Evolutionary conservation across 768 basidiomycete species (phyloP).

Genomic region (Phlegmacium glaucopus): DNA sequence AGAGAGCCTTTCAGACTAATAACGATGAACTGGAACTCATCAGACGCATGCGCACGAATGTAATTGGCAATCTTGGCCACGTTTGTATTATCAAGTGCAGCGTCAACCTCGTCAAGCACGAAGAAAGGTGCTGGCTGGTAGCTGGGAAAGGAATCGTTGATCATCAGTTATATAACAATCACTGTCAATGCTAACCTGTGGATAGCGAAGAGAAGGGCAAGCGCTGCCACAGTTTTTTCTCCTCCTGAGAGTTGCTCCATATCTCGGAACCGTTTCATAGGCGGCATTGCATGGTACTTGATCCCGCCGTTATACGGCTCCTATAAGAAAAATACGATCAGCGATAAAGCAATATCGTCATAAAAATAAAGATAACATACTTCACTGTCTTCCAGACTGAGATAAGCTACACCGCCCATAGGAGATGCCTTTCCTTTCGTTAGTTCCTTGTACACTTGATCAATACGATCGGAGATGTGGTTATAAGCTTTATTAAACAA

Average conservation of each 20-base stretch:
- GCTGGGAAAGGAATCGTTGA: conserved; percentile 37
- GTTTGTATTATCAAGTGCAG: conserved; percentile 98
- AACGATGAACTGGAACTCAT: conserved; percentile 91
- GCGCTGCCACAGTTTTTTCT: conserved; percentile 96
- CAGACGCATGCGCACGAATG: conserved; percentile 80
- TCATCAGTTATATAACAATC: neutral
- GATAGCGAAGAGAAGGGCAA: conserved; percentile 95
- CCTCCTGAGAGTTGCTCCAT: conserved; percentile 99
- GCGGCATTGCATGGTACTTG: conserved; percentile 99
- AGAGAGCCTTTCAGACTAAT: conserved; percentile 95
- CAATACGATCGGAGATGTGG: conserved; percentile 93
- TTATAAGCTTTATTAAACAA: conserved; percentile 95
- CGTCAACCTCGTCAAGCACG: conserved; percentile 98
- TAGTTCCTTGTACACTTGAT: conserved; percentile 95
- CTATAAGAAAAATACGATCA: conserved; percentile 13
- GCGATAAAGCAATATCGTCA: neutral
- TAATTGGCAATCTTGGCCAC: conserved; percentile 95
- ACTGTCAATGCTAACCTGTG: conserved; percentile 72
- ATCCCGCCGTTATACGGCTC: conserved; percentile 52
- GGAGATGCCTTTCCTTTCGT: conserved; percentile 94
- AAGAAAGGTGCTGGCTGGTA: conserved; percentile 98
- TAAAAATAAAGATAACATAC: conserved; percentile 38
- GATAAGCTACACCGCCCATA: conserved; percentile 95
- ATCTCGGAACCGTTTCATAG: conserved; percentile 98
- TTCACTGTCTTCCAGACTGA: conserved; percentile 94